phyloP scores from a whole-genome alignment of 2,329 filamentous ascomycete genomes.

The Penicillium griseofulvum region DNA sequence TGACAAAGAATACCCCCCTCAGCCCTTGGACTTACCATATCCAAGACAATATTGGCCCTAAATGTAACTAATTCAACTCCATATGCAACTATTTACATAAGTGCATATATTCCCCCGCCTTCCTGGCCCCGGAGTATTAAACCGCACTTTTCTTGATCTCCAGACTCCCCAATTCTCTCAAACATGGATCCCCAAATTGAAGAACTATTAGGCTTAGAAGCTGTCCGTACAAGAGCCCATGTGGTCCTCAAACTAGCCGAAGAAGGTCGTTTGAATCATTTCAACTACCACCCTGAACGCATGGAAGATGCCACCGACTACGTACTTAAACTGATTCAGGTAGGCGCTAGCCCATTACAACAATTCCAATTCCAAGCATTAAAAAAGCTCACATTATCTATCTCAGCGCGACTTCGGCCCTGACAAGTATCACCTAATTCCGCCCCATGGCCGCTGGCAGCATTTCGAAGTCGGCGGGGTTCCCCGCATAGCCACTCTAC shows the following conservation, averaged over 20 bases:
- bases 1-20: conserved; percentile 2
- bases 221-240: conserved; percentile 29
- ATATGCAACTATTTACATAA: conserved; percentile 7
- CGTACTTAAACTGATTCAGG: conserved; percentile 46
- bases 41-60: neutral
- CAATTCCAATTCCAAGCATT: neutral
- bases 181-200: conserved; percentile 25
- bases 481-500: conserved; percentile 48
- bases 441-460: conserved; percentile 60
- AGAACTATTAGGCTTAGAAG: conserved; percentile 28
- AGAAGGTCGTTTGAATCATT: conserved; percentile 42
- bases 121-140: neutral
- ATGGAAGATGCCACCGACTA: conserved; percentile 45
- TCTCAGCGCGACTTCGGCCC: conserved; percentile 53
- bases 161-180: neutral
- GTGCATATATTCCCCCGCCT: conserved; percentile 4
- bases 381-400: neutral
- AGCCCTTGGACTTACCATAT: too few relatives aligned
- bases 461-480: conserved; percentile 60
- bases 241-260: conserved; percentile 38
- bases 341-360: conserved; percentile 19
- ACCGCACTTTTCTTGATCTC: neutral
- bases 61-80: neutral
- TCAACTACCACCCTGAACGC: conserved; percentile 41
- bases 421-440: conserved; percentile 48